These are phyloP conservation scores for Avena atlantica DNA, from an alignment of 176 grass and related monocot species.

Conservation along the genomic window DNA sequence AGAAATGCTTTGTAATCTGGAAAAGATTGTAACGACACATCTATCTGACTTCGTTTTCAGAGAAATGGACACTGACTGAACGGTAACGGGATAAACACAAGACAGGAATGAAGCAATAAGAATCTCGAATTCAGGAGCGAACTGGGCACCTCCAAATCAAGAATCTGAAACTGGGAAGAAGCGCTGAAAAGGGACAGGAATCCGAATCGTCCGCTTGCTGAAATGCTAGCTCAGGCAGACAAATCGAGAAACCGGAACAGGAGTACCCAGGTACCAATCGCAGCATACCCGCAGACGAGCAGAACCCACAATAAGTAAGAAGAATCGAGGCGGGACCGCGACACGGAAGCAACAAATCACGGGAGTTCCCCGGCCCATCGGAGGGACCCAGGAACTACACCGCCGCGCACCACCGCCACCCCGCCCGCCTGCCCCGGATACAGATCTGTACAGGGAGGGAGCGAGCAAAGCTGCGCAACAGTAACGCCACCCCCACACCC, in stretches of 20 bases:
- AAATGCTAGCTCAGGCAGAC: constrained; percentile 27
- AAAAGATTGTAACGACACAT: constrained; percentile 1
- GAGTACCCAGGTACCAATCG: constrained; percentile 22
- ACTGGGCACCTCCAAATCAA: constrained; percentile 15
- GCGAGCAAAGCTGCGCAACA: constrained; percentile 24
- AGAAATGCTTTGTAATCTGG: constrained; percentile 20
- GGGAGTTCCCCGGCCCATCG: constrained; percentile 33
- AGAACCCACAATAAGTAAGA: neutral
- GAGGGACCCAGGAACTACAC: constrained; percentile 46
- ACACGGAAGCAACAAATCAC: constrained; percentile 34
- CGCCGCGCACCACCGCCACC: constrained; percentile 30
- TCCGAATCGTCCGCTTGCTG: neutral
- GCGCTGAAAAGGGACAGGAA: neutral
- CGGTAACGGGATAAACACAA: neutral
- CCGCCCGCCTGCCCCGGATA: neutral
- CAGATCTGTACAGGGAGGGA: constrained; percentile 31
- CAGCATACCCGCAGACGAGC: neutral
- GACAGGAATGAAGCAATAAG: neutral
- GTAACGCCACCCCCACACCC: neutral
- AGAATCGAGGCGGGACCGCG: neutral
- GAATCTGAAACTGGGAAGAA: neutral
- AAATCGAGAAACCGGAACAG: constrained; percentile 22
- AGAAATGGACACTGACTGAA: constrained; percentile 30
- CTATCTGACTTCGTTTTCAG: constrained; percentile 29
- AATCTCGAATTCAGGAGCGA: neutral